A percentile compares a stretch with the other conserved stretches of the same genome.
Conservation (phyloP, 2,329 filamentous ascomycete species). For the Thielaviopsis euricoi region DNA sequence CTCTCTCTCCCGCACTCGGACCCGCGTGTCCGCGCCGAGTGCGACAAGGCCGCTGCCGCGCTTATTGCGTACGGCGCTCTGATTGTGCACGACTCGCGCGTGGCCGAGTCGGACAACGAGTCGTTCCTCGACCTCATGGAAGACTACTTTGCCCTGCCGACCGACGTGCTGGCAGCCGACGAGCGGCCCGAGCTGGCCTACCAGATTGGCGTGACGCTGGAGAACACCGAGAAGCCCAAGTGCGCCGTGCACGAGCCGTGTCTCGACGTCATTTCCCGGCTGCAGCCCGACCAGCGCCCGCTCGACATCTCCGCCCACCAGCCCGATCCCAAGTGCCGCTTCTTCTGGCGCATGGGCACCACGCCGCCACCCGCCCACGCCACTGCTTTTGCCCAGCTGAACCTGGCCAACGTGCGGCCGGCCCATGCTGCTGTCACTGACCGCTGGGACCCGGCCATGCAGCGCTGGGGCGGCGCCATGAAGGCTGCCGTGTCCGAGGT, state of each 20-base stretch:
- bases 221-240: slow-evolving; percentile 47
- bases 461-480: slow-evolving; percentile 42
- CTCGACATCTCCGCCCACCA: slow-evolving; percentile 39
- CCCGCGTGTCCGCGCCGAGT: slow-evolving; percentile 31
- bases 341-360: slow-evolving; percentile 46
- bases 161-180: slow-evolving; percentile 28
- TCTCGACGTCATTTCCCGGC: slow-evolving; percentile 36
- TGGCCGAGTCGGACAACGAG: slow-evolving; percentile 36
- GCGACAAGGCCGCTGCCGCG: slow-evolving; percentile 34
- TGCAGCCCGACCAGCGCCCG: slow-evolving; percentile 37
- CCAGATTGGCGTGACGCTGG: slow-evolving; percentile 45
- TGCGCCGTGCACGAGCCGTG: slow-evolving; percentile 47
- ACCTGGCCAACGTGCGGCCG: slow-evolving; percentile 38
- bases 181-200: slow-evolving; percentile 42
- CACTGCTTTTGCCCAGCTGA: slow-evolving; percentile 37
- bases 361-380: slow-evolving; percentile 21
- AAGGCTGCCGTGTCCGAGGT: slow-evolving; percentile 41
- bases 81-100: slow-evolving; percentile 42
- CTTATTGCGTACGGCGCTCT: slow-evolving; percentile 44
- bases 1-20: slow-evolving; percentile 27
- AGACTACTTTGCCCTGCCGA: slow-evolving; percentile 45
- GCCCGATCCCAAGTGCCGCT: slow-evolving; percentile 45
- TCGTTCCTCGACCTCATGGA: slow-evolving; percentile 45
- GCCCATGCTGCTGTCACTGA: slow-evolving; percentile 29
- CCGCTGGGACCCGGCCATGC: slow-evolving; percentile 37